These are phyloP conservation scores for Clonostachys byssicola DNA, from an alignment of 2,329 filamentous ascomycete genomes.

Conservation along the genomic window DNA sequence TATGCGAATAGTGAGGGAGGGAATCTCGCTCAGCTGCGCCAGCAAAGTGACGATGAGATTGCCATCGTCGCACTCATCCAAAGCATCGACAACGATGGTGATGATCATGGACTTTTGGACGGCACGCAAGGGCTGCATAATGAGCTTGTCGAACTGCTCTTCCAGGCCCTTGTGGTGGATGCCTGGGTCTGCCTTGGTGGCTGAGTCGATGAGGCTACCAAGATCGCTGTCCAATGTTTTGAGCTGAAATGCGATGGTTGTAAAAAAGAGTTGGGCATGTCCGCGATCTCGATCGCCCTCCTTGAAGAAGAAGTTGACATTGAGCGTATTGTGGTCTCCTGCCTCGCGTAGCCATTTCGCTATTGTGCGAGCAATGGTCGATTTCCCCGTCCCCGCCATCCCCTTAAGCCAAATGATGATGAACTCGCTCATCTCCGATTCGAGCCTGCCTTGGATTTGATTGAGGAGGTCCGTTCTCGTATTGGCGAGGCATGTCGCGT, in stretches of 20 bases:
- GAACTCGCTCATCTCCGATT: neutral
- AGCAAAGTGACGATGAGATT: constrained; percentile 1
- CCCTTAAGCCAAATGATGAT: constrained; percentile 1
- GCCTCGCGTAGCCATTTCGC: neutral
- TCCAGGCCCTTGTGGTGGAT: neutral
- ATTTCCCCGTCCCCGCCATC: neutral
- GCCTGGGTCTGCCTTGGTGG: neutral
- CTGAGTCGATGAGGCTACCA: neutral
- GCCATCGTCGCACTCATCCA: neutral
- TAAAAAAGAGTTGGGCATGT: neutral
- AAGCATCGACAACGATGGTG: neutral
- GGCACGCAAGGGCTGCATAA: neutral
- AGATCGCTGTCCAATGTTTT: neutral
- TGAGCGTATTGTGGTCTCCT: neutral
- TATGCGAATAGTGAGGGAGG: constrained; percentile 11
- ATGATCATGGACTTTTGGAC: neutral
- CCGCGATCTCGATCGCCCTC: neutral
- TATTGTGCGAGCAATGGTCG: neutral
- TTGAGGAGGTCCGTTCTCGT: neutral
- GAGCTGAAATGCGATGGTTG: neutral
- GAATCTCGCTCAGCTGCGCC: constrained; percentile 11
- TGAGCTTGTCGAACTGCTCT: constrained; percentile 5
- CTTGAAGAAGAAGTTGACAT: constrained; percentile 7
- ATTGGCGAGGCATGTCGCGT: neutral
- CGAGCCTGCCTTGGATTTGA: neutral